Base-by-base conservation (phyloP, 441 rosid genomes). In the Manihot esculenta region DNA sequence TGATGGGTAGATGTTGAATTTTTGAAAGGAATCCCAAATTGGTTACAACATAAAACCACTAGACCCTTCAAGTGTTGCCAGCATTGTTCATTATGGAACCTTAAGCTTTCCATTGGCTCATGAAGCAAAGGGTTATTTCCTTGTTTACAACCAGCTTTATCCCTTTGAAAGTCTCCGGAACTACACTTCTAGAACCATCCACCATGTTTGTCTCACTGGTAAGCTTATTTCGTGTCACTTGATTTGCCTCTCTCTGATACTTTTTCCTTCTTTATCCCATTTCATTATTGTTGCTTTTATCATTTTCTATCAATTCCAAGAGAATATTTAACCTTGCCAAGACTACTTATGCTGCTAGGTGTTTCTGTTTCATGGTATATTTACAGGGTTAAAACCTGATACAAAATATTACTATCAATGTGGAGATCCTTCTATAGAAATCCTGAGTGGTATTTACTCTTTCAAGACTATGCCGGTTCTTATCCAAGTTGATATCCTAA, bases 101-200 rank as follows among this genome's bases (percentile, higher is more conserved):
- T 81, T 72, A 55, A 79, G 84, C 30, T 70, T 73, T 63, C 78
- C 83, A 18, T 76, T 86, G 21, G 81, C 10, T 69, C 85, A 62
- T 50, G 84, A 85, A 84, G 88, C 91, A 1, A 73, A 58, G 30
- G 97, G 97, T 61, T 73, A 81, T 76, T 86, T 95, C 41, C 86
- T 89, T 69, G 81, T 91, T 81, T 91, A 91, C 72, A 83, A 63
- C 78, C 97, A 91, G 83, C 92, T 89, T 74, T 91, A 91, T 74
- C 92, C 97, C 61, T 89, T 84, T 60, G 82, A 91, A n/a, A 95
- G 92, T 76, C 93, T 91, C 48, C 83, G 82, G 53, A 91, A 91
- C 66, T 91, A 91, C n/a, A 91, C 93, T 62, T 91, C 97, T 66
- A 95, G 95, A 64, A 88, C 88, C 78, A 88, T 89, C 38, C 95